Conservation (phyloP, 2,329 filamentous ascomycete genomes). For the Dactylellina haptotyla region DNA sequence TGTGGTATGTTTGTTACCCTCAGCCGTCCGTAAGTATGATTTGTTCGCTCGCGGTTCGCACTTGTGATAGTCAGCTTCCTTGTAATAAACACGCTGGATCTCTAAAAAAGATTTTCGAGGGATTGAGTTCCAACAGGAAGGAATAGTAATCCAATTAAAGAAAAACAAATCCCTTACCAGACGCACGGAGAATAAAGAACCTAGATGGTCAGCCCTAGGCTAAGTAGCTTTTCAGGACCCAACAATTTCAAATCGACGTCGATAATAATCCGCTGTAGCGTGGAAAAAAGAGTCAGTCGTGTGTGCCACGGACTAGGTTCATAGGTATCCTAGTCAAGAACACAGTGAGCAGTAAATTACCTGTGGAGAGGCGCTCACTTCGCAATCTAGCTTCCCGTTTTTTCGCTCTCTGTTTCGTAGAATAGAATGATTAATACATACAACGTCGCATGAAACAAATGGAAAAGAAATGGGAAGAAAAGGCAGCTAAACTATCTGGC, state of each 20-base stretch:
- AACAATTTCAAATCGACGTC: background rate
- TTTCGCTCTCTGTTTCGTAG: too few relatives aligned
- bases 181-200: background rate
- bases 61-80: background rate
- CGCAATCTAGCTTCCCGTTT: too few relatives aligned
- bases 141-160: conserved; percentile 9
- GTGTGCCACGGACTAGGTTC: too few relatives aligned
- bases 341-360: too few relatives aligned
- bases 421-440: too few relatives aligned
- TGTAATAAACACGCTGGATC: background rate
- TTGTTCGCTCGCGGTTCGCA: background rate
- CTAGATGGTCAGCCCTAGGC: background rate
- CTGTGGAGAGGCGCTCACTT: too few relatives aligned
- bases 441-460: too few relatives aligned
- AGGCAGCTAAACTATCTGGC: background rate
- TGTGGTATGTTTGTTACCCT: conserved; percentile 14
- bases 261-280: background rate
- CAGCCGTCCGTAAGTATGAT: background rate
- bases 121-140: background rate
- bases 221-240: background rate
- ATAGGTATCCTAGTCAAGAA: too few relatives aligned
- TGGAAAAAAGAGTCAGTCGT: too few relatives aligned
- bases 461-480: background rate
- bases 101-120: background rate
- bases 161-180: conserved; percentile 8